A percentile compares a stretch with the other conserved stretches of the same genome.
Conservation (phyloP, 2,329 filamentous ascomycete genomes). For the Moelleriella libera region DNA sequence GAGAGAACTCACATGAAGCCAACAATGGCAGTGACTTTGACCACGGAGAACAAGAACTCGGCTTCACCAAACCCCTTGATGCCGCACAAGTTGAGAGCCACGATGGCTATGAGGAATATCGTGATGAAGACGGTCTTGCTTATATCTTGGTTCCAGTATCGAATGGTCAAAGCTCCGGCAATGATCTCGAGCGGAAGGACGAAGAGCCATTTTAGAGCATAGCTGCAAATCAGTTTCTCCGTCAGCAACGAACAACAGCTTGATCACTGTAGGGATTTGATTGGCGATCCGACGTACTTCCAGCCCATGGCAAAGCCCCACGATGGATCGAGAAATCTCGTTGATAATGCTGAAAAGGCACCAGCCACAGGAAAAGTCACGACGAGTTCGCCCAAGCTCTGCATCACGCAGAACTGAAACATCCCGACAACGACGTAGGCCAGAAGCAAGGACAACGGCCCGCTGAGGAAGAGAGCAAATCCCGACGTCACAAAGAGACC, state of each 20-base stretch:
- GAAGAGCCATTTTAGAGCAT: neutral
- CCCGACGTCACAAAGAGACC: constrained; percentile 81
- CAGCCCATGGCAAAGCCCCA: constrained; percentile 94
- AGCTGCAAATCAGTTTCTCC: neutral
- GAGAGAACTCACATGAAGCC: constrained; percentile 9
- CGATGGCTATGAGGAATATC: constrained; percentile 46
- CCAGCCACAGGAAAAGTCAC: constrained; percentile 83
- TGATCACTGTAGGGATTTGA: neutral
- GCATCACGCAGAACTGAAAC: constrained; percentile 86
- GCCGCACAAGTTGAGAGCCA: constrained; percentile 11
- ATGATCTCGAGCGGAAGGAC: constrained; percentile 49
- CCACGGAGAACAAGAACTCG: constrained; percentile 10
- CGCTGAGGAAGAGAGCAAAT: constrained; percentile 54
- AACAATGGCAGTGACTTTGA: constrained; percentile 12
- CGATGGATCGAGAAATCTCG: constrained; percentile 80
- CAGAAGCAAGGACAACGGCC: constrained; percentile 63
- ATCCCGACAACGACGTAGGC: constrained; percentile 64
- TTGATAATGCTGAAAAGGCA: constrained; percentile 84
- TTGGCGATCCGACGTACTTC: constrained; percentile 39
- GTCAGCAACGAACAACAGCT: neutral
- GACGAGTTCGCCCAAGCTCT: constrained; percentile 82
- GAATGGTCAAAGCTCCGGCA: constrained; percentile 62
- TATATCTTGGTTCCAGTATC: constrained; percentile 53
- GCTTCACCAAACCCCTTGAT: constrained; percentile 13
- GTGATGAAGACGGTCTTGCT: constrained; percentile 62